Conservation (phyloP, 495 filamentous ascomycete genomes). For the Parathielavia appendiculata region DNA sequence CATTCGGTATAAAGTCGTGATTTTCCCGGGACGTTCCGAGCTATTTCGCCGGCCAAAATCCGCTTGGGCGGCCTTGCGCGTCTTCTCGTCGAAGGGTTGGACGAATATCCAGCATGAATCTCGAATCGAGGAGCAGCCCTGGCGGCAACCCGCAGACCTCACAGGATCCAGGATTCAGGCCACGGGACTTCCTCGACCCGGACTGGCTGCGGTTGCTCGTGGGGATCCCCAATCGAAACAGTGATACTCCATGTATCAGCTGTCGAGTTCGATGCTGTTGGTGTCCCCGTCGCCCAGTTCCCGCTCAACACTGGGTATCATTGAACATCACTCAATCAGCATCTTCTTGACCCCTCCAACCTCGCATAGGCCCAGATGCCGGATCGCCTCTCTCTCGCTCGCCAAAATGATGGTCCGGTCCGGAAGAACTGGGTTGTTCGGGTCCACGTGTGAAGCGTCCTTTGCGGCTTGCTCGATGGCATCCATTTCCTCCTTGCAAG, state of each 20-base stretch:
- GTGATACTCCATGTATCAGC: not conserved
- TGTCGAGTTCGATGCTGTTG: not conserved
- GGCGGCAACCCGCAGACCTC: too few species aligned
- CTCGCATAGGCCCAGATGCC: conserved; percentile 73
- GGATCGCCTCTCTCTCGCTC: conserved; percentile 68
- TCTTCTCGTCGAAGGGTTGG: too few species aligned
- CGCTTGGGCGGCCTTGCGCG: too few species aligned
- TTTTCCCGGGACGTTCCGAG: too few species aligned
- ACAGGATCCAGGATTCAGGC: too few species aligned
- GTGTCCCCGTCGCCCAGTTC: not conserved
- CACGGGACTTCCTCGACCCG: too few species aligned
- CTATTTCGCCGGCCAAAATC: too few species aligned
- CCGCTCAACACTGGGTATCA: not conserved
- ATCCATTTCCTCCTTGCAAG: conserved; percentile 97
- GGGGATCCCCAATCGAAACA: too few species aligned
- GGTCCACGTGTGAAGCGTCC: conserved; percentile 79
- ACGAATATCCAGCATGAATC: too few species aligned
- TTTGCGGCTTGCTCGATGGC: conserved; percentile 92
- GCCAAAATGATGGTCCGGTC: conserved; percentile 74
- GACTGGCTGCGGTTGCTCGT: too few species aligned
- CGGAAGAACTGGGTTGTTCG: conserved; percentile 83
- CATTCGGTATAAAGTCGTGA: too few species aligned
- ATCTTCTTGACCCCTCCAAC: conserved; percentile 83
- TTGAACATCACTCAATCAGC: conserved; percentile 69
- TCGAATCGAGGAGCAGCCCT: too few species aligned